Evolutionary conservation across 257 asterid species (phyloP), one percentile per base, ranked within the genome.

Genomic region (Eustoma russellianum): DNA sequence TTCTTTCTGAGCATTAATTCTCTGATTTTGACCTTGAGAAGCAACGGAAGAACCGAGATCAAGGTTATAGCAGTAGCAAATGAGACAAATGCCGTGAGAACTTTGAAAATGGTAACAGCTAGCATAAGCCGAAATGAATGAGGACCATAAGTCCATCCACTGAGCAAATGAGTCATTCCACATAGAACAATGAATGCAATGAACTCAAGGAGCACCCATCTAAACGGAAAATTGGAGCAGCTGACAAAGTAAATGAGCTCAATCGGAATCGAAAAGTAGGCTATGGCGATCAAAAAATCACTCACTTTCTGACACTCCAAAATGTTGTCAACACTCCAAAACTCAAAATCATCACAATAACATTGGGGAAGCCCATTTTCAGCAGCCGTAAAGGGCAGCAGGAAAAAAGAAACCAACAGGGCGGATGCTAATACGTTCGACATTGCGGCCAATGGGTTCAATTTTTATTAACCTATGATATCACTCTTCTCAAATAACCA

Each of bases 101-200:
- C 59, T 64, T 91, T 91, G 83, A 81, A 91, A 56, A 82, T 60
- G 30, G 96, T 83, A 57, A 92, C 75, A 38, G 93, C 89, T 24
- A 87, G 83, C 86, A 92, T 77, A 45, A 92, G 79, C 54, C 79
- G 92, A 66, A 87, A 92, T 2, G 94, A 35, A 65, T 85, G 90
- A 40, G 96, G 97, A 9, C 94, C 91, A 35, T 88, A 79, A 30
- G 98, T 88, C 97, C 96, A 87, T 50, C 83, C 88, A 54, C 77
- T 87, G 14, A 92, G 83, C 61, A 92, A 70, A 78, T 92, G 98
- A 33, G 98, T 92, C 96, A 92, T 82, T 5, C 98, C 98, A 60
- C 97, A 92, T 9, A 92, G 79, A 14, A 87, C 81, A 33, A 92
- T 92, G 83, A 92, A 92, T 12, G 86, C 80, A 15, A 82, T 82